Base-by-base conservation (phyloP, 2,329 filamentous ascomycete genomes). In the Geosmithia putterillii region DNA sequence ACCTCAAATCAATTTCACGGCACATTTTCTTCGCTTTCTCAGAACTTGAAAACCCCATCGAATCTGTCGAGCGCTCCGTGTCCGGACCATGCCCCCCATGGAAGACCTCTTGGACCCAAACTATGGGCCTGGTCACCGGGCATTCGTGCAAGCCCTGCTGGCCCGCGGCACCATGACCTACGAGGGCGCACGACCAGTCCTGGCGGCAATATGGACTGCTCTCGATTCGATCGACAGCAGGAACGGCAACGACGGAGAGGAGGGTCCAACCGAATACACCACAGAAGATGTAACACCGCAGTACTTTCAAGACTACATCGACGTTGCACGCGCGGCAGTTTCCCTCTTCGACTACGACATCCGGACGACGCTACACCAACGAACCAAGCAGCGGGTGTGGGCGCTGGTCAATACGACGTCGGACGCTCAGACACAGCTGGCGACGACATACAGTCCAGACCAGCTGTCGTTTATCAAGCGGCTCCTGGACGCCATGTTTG, bases 381-480 rank as follows among this genome's bases (percentile, higher is more conserved):
- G 62, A 22, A 71, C 71, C 9, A 77, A 75, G 50, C 67, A 78
- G 53, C 76, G 79, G n/a, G 67, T 88, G 19, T 95, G 81, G 59
- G 86, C 85, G 2, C 70, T 98, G 28, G 82, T 96, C 40, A 98
- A 98, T 63, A 86, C 83, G 1, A 82, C 84, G 9, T 87, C 83
- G 47, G 92, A 98, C 60, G 69, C 82, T 0, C 68, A 90, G 46
- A 94, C 87, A 0, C 90, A 95, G 55, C 73, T 95, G 35, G 87
- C 89, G 2, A 96, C 92, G 0, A 79, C 76, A 0, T 85, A 84
- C 57, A 75, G 72, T 7, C 67, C 86, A 0, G 88, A 95, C 51
- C 89, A 96, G 65, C 85, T 96, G 25, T 79, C 84, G 1, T 98
- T 87, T 58, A 76, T 96, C 44, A 92, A 94, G 62, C 74, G 92